Base-by-base conservation (phyloP, 805 yeast genomes). In the Wickerhamomyces pijperi region DNA sequence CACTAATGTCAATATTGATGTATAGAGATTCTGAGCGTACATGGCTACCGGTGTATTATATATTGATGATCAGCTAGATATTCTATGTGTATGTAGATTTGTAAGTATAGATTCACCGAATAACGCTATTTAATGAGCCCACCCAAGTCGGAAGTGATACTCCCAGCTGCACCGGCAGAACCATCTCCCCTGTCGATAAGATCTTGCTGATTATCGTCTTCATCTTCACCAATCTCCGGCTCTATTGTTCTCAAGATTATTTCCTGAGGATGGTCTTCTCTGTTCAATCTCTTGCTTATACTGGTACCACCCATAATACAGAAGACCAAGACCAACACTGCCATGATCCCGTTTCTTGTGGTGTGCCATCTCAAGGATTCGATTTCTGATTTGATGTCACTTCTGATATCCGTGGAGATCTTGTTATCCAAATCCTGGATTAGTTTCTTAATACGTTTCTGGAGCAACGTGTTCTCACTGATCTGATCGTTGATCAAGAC, bases 351-450 rank as follows among this genome's bases (percentile, higher is more conserved):
- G 56, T 92, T 74, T 41, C 96, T 68, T 2, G 96, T 87, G 35
- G 90, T 76, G 53, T 85, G 86, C 98, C 98, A 90, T 50, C 97
- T 69, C 44, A 90, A 67, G 42, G 79, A 76, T 60, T 90, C 98
- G 41, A 86, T 83, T 41, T 86, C 92, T 0, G 92, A 79, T 53
- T 85, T 76, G 55, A 87, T 72, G 7, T 84, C 92, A 28, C 92
- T 78, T 44, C 78, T 76, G 48, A 92, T 69, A 47, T 82, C 82
- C 4, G 92, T 82, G 19, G 83, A 75, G 42, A 90, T 88, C 48
- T 85, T 78, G 60, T 86, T 87, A 48, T 82, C 78, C 35, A 90
- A 70, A 51, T 83, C 95, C 53, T 85, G 94, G 39, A 87, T 76
- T 45, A 73, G 71, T 45, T 83, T 62, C 53, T 78, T 77, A 33